Evolutionary conservation across 495 filamentous ascomycete species (phyloP), one percentile per base, ranked within the genome.

Genomic region (Lasiosphaeris hirsuta): DNA sequence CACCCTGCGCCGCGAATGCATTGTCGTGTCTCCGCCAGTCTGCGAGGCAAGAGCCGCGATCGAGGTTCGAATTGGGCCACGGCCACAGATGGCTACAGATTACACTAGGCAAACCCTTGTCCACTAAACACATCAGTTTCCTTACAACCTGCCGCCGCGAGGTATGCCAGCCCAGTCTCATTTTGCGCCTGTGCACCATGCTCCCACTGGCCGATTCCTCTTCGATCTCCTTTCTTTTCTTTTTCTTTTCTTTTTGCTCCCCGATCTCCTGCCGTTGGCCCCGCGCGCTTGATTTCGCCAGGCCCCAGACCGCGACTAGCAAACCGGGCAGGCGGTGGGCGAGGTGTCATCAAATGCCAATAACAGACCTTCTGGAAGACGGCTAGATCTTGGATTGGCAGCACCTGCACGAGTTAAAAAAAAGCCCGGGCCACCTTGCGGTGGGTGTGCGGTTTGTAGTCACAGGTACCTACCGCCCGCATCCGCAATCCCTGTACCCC

Each of bases 311-410:
- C 2, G 5, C 23, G 23, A 2, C 23, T 30, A 5, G 23, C 23
- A 30, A 30, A 30, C 23, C 23, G 49, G 18, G 37, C 45, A 36
- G 40, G 2, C 19, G 17, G 35, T 17, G 19, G 33, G 49, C 11
- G 48, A 47, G 13, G 44, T 55, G 51, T 37, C 43, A 41, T 35
- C 45, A 54, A 55, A 14, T n/a, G 17, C 51, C 41, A 38, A 33
- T 45, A 52, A 53, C 57, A 36, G 52, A 55, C 48, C 63, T 65
- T 65, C 63, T 65, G 63, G 63, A 65, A 65, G 59, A 40, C 47
- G 62, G 51, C 44, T 47, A 55, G 59, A 62, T 65, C 52, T 51
- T 30, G 55, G 48, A 41, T 57, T 57, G 49, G 34, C 46, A 57
- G 46, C 48, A 53, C 53, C 57, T 60, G 60, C 56, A 63, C 41